Base-by-base conservation (phyloP, 306 rosid genomes). In the Quercus engelmannii region DNA sequence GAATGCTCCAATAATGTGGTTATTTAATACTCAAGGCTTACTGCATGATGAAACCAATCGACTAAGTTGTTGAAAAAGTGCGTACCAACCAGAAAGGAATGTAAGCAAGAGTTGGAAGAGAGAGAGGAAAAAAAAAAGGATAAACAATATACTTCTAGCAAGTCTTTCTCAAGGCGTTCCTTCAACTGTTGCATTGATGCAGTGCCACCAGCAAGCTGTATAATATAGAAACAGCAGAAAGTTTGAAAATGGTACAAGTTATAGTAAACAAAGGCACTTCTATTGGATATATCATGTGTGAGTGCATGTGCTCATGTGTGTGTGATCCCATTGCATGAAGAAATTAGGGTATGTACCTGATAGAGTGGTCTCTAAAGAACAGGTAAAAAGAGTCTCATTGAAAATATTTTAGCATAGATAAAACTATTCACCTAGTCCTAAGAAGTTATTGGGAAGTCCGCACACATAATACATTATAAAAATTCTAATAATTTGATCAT, bases 141-240 rank as follows among this genome's bases (percentile, higher is more conserved):
- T 14, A 59, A 63, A 63, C 9, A 68, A 35, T 69, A 41, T 86
- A 95, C 99, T 96, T 95, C 99, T 64, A 95, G 80, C 88, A 95
- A 88, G 79, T 95, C 99, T 83, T 95, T 95, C 91, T 95, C 99
- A 56, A 95, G 94, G 23, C 97, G 98, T 82, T 95, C 98, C 89
- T 95, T 95, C 74, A 95, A 81, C 76, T 95, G 98, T 76, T 95
- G 99, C 99, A 95, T 95, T 59, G 99, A 93, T n/a, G 98, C 96
- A 33, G 99, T 95, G 54, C 99, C 99, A 74, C 99, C 99, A 46
- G 99, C 90, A 84, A 95, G 99, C 98, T 95, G 92, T 73, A 84
- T 65, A 79, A 57, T 38, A 83, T 20, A 82, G 61, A 78, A 9
- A 57, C 73, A 79, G 33, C 31, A 4, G 68, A 56, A 74, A 74